These are phyloP conservation scores for Corynespora cassiicola DNA, from an alignment of 2,329 filamentous ascomycete genomes.

Conservation along the genomic window DNA sequence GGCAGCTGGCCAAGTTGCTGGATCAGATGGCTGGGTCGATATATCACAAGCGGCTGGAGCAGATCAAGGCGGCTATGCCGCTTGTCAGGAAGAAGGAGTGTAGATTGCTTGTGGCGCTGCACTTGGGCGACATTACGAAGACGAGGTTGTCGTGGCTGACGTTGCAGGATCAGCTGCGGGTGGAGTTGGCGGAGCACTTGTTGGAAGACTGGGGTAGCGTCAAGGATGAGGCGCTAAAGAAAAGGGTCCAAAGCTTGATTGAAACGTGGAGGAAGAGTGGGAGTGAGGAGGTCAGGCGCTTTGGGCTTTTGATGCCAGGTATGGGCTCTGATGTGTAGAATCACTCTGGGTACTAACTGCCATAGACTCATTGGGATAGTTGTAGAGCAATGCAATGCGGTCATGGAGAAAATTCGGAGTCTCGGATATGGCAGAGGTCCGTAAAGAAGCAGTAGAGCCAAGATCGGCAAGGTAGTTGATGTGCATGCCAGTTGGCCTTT, in stretches of 20 bases:
- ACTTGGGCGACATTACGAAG: slow-evolving; percentile 30
- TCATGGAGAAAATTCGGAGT: too few relatives aligned
- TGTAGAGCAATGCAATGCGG: too few relatives aligned
- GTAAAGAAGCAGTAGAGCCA: too few relatives aligned
- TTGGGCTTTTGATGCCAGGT: slow-evolving; percentile 7
- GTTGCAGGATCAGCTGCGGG: slow-evolving; percentile 24
- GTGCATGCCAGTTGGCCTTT: too few relatives aligned
- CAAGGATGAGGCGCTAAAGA: slow-evolving; percentile 5
- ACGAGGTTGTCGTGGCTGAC: slow-evolving; percentile 29
- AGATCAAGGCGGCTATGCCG: slow-evolving; percentile 15
- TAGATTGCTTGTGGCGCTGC: slow-evolving; percentile 17
- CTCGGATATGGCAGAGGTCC: too few relatives aligned
- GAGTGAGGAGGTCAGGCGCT: slow-evolving; percentile 33
- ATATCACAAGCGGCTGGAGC: slow-evolving; percentile 22
- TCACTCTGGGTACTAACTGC: too few relatives aligned
- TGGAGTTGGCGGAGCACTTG: slow-evolving; percentile 30
- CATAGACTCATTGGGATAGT: too few relatives aligned
- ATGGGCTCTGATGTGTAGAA: too few relatives aligned
- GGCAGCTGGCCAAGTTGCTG: slow-evolving; percentile 16
- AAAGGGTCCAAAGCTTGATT: slow-evolving; percentile 15
- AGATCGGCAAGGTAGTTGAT: too few relatives aligned
- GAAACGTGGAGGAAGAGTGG: slow-evolving; percentile 24
- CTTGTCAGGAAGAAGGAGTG: slow-evolving; percentile 12
- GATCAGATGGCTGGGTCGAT: slow-evolving; percentile 19
- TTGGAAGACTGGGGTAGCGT: slow-evolving; percentile 6